phyloP scores from a whole-genome alignment of 805 yeast genomes.

The Pichia cabralensis region DNA sequence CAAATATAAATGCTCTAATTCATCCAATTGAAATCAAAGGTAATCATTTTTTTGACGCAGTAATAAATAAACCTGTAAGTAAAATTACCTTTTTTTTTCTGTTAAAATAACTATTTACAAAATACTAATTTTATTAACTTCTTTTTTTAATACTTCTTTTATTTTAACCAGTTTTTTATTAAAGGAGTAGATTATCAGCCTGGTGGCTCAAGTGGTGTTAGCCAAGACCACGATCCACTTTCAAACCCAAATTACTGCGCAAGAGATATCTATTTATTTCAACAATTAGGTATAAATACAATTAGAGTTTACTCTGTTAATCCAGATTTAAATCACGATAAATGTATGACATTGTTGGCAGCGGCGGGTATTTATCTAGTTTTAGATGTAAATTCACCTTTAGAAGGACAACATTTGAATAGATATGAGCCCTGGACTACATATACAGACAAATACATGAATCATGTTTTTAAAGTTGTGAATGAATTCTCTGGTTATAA shows the following conservation, averaged over 20 bases:
- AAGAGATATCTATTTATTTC: constrained; percentile 73
- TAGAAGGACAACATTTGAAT: constrained; percentile 67
- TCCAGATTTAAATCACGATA: constrained; percentile 73
- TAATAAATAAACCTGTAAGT: constrained; percentile 62
- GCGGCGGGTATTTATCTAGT: constrained; percentile 87
- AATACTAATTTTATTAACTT: background rate
- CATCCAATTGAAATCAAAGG: constrained; percentile 64
- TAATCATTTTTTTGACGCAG: constrained; percentile 64
- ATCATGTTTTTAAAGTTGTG: constrained; percentile 68
- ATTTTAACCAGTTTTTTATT: constrained; percentile 45
- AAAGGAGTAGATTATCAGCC: constrained; percentile 95
- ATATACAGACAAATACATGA: constrained; percentile 59
- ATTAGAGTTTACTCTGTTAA: constrained; percentile 82
- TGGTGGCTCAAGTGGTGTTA: constrained; percentile 80
- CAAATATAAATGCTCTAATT: constrained; percentile 7
- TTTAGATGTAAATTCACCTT: constrained; percentile 85
- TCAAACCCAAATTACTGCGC: constrained; percentile 66
- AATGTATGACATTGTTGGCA: constrained; percentile 86
- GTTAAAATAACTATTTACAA: background rate
- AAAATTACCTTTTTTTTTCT: background rate
- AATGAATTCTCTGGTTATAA: constrained; percentile 77
- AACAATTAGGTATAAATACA: constrained; percentile 78
- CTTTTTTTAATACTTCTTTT: background rate
- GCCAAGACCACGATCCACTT: constrained; percentile 55
- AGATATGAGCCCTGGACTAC: constrained; percentile 92